Base-by-base conservation (phyloP, 2,329 filamentous ascomycete genomes). In the Cyphellophora attinorum region DNA sequence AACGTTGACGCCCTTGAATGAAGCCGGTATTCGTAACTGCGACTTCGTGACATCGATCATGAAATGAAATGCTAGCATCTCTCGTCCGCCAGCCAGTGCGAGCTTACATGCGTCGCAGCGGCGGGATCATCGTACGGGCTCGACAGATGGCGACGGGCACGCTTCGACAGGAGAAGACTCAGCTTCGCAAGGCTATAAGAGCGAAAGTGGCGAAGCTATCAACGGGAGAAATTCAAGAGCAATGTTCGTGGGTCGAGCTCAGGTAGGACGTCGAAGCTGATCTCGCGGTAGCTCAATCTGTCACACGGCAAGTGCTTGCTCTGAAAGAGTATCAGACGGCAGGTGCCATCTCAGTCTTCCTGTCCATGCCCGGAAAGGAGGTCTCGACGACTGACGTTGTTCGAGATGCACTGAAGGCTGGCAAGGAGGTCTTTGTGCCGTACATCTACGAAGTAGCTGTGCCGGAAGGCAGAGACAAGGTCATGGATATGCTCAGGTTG, bases 401-500 rank as follows among this genome's bases (percentile, higher is more conserved):
- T 6, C 74, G 75, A 17, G 76, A 95, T 64, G 88, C 89, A 10
- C 67, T 98, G 16, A 60, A 63, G 5, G 59, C 67, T 3, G 85
- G 83, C 25, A 98, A 96, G 61, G 68, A 79, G 41, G 86, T 98
- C 38, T 96, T 85, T 57, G 79, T 98, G 31, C 91, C 91, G 0
- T 95, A 91, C 54, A 79, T 94, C 34, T 79, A 91, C 61, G 34
- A 48, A 29, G 47, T 51, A 11, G 48, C 55, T 11, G 42, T 46
- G 15, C 44, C 53, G 5, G 56, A 56, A 17, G 62, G 65, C 37
- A 72, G 76, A 5, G 62, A 52, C 4, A 83, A 83, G 11, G 72
- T 91, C 35, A 98, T 98, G 91, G 86, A 95, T 53, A 96, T 98
- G 91, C 75, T 98, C 14, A 77, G 77, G 42, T 66, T 98, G 27